Conservation (phyloP, 2,329 filamentous ascomycete species). For the Colletotrichum camelliae region DNA sequence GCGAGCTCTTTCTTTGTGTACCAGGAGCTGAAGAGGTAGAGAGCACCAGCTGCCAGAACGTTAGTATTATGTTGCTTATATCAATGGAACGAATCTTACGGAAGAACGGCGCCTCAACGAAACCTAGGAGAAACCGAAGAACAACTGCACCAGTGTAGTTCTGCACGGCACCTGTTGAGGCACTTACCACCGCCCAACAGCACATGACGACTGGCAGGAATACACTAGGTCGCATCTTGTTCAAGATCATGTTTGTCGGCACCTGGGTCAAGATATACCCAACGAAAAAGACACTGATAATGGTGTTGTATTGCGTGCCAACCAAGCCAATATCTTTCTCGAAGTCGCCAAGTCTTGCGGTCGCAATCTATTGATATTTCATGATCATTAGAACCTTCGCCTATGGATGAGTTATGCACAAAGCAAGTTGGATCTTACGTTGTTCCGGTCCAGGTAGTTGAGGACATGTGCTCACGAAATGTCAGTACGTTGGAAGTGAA, state of each 20-base stretch:
- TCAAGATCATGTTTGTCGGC: constrained; percentile 12
- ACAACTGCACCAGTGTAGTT: background rate
- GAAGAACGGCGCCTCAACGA: constrained; percentile 3
- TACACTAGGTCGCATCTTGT: constrained; percentile 4
- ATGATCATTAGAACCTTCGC: background rate
- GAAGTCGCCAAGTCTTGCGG: background rate
- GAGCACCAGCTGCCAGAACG: constrained; percentile 36
- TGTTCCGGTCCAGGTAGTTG: background rate
- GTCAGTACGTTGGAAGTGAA: background rate
- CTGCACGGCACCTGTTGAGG: background rate
- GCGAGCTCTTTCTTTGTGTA: constrained; percentile 51
- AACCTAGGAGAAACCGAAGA: background rate
- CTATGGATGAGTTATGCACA: too few relatives aligned
- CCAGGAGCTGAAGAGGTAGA: constrained; percentile 57
- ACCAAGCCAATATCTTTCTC: background rate
- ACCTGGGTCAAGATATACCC: constrained; percentile 2
- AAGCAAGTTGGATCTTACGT: background rate
- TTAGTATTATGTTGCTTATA: background rate
- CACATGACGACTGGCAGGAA: constrained; percentile 2
- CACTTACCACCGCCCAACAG: background rate
- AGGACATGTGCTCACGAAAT: background rate
- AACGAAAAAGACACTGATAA: constrained; percentile 7
- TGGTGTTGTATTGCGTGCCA: background rate
- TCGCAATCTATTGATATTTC: background rate
- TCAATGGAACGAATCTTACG: background rate